These are phyloP conservation scores for Aspergillus novoparasiticus DNA, from an alignment of 2,329 filamentous ascomycete genomes.

Conservation along the genomic window DNA sequence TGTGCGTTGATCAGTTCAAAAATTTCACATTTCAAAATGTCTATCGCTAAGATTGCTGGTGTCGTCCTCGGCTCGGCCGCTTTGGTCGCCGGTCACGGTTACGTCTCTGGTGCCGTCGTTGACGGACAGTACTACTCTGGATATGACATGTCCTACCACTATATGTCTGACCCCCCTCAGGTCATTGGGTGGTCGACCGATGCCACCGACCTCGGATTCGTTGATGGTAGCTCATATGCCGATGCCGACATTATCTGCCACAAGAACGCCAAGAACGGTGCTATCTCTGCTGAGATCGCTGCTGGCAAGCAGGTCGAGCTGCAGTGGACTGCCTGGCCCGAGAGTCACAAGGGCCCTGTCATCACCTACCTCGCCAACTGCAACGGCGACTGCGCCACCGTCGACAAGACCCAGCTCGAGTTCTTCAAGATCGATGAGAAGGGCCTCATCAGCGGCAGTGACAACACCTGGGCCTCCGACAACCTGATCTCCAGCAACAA, in stretches of 20 bases:
- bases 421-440: slow-evolving; percentile 66
- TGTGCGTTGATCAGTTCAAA: slow-evolving; percentile 31
- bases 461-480: slow-evolving; percentile 59
- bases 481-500: slow-evolving; percentile 56
- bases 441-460: slow-evolving; percentile 53
- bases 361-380: slow-evolving; percentile 66
- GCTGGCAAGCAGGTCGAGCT: slow-evolving; percentile 63
- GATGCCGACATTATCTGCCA: slow-evolving; percentile 64
- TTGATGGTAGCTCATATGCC: slow-evolving; percentile 51
- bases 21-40: slow-evolving; percentile 28
- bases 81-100: slow-evolving; percentile 44
- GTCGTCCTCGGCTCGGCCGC: slow-evolving; percentile 38
- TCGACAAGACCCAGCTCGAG: slow-evolving; percentile 56
- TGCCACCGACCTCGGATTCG: slow-evolving; percentile 57
- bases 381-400: slow-evolving; percentile 58
- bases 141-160: slow-evolving; percentile 41
- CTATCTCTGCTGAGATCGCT: slow-evolving; percentile 57
- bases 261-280: slow-evolving; percentile 55
- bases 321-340: slow-evolving; percentile 68
- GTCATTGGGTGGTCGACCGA: slow-evolving; percentile 59
- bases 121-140: slow-evolving; percentile 43
- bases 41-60: slow-evolving; percentile 37
- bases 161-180: slow-evolving; percentile 40
- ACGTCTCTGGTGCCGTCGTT: slow-evolving; percentile 38
- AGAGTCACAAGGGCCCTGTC: slow-evolving; percentile 65